Evolutionary conservation across 805 yeast genomes (phyloP).

Genomic region (Deakozyma indianensis): DNA sequence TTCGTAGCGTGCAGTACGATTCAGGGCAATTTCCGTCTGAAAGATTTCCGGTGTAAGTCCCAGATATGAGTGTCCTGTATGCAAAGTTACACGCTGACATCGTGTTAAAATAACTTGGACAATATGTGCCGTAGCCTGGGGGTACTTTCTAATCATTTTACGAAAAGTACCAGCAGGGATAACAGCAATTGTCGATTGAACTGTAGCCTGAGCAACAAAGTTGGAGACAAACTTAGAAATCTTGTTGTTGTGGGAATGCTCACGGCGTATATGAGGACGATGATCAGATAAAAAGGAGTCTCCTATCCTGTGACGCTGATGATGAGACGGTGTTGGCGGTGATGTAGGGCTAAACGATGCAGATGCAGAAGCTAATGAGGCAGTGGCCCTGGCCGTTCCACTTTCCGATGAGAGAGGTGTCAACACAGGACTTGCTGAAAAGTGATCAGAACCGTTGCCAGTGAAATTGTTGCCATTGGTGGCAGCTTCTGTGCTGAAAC

Average conservation of each 20-base stretch:
- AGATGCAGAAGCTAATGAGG: background rate
- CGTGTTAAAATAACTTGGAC: conserved; percentile 84
- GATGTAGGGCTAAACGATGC: background rate
- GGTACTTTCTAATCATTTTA: conserved; percentile 57
- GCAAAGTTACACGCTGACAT: conserved; percentile 79
- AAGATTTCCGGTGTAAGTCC: conserved; percentile 74
- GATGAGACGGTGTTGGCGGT: conserved; percentile 4
- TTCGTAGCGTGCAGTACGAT: conserved; percentile 30
- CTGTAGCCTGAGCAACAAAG: conserved; percentile 61
- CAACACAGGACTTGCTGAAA: background rate
- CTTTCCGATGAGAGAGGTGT: background rate
- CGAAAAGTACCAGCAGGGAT: conserved; percentile 78
- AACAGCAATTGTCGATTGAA: conserved; percentile 74
- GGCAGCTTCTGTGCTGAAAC: background rate
- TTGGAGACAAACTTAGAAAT: conserved; percentile 16
- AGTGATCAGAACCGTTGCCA: background rate
- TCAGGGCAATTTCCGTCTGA: conserved; percentile 57
- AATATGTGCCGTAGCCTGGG: conserved; percentile 83
- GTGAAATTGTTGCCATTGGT: background rate
- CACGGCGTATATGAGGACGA: background rate
- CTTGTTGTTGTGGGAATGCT: conserved; percentile 1
- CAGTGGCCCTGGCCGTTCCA: background rate
- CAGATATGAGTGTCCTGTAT: conserved; percentile 74
- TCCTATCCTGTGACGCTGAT: background rate
- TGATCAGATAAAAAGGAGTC: background rate